Evolutionary conservation across 1,139 yeast species (phyloP), one percentile per base, ranked within the genome.

Genomic region (Candida sanyaensis): DNA sequence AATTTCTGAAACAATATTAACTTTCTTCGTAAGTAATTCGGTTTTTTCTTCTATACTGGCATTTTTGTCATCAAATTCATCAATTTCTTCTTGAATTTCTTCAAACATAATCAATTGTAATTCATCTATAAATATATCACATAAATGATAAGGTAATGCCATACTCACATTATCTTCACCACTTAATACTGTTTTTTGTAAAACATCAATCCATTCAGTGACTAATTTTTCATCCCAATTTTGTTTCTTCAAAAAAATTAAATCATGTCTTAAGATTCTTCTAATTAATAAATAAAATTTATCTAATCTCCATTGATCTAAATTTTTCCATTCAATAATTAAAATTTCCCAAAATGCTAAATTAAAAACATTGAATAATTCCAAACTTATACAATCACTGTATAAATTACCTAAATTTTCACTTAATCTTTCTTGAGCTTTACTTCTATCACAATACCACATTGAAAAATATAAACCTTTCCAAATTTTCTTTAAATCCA

Each of bases 401-500:
- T 78, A 79, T 43, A 93, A 71, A 43, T 69, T 75, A 0, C 95
- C 96, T 53, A 93, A 72, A 44, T 81, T 83, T 46, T 78, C 81
- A 3, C 97, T 96, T 41, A 93, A 73, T 50, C 85, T 73, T 65
- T 91, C 96, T 68, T 93, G 99, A 28, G 96, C 95, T 56, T 86
- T 77, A 29, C 97, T 96, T 59, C 95, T 81, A 67, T 93, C 99
- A 62, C 96, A 82, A 68, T 87, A 90, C 99, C 99, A 93, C 96
- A 93, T 89, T 28, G 90, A 84, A 64, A 77, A 93, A 67, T 86
- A 93, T 43, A 93, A 75, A 8, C 98, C 99, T 67, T 88, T 90
- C 97, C 98, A 93, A 50, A 93, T 73, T 65, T 92, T 91, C 57
- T 87, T 87, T 57, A 84, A 75, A 52, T 92, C 96, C 40, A 72